These are phyloP conservation scores for Madurella fahalii DNA, from an alignment of 2,329 filamentous ascomycete genomes.

Conservation along the genomic window DNA sequence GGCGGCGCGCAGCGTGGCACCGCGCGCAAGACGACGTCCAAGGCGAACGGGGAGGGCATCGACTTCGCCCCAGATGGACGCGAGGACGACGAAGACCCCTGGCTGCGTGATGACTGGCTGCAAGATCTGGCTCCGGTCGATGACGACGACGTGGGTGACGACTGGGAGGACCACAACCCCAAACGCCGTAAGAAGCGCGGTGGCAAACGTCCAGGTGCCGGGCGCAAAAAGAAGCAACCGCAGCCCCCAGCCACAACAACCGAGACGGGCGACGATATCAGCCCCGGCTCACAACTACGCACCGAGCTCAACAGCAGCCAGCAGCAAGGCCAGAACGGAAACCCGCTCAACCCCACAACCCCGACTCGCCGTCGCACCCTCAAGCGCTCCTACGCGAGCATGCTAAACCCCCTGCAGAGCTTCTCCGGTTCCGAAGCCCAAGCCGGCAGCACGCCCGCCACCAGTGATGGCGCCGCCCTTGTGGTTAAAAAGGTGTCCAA, in stretches of 20 bases:
- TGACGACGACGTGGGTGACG: slow-evolving; percentile 21
- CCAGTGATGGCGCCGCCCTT: background rate
- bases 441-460: background rate
- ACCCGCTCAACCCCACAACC: background rate
- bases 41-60: slow-evolving; percentile 16
- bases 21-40: slow-evolving; percentile 22
- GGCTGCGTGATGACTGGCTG: slow-evolving; percentile 8
- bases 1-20: slow-evolving; percentile 13
- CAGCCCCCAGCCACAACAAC: background rate
- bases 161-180: slow-evolving; percentile 10
- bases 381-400: slow-evolving; percentile 6
- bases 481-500: slow-evolving; percentile 22
- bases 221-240: slow-evolving; percentile 25
- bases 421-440: slow-evolving; percentile 1
- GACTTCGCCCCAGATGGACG: slow-evolving; percentile 2
- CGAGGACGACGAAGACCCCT: slow-evolving; percentile 15
- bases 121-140: slow-evolving; percentile 3
- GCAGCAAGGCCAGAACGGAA: background rate
- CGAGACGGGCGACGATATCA: slow-evolving; percentile 1
- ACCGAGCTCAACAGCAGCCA: background rate
- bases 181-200: slow-evolving; percentile 24
- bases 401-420: slow-evolving; percentile 7
- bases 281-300: slow-evolving; percentile 5
- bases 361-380: slow-evolving; percentile 3
- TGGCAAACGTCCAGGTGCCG: slow-evolving; percentile 25